Evolutionary conservation across 768 basidiomycete species (phyloP).

Genomic region (Mycena maculata): DNA sequence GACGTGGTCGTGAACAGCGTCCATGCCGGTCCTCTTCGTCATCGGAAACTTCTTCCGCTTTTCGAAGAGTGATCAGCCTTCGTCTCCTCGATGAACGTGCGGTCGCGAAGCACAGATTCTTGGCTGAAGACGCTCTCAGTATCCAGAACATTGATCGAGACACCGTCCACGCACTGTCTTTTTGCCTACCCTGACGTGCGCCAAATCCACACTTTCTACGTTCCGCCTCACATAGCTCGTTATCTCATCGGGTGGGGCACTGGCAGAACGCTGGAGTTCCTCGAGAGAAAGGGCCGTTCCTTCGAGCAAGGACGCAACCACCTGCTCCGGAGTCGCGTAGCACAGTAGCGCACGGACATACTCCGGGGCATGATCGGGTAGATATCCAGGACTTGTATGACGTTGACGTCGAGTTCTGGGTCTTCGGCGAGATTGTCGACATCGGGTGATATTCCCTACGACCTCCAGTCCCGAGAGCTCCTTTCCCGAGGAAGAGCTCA

Average conservation of each 20-base stretch:
- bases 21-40: slow-evolving; percentile 71
- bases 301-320: slow-evolving; percentile 81
- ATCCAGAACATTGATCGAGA: slow-evolving; percentile 4
- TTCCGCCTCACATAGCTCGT: slow-evolving; percentile 65
- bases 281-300: slow-evolving; percentile 65
- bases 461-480: slow-evolving; percentile 61
- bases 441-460: slow-evolving; percentile 61
- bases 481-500: slow-evolving; percentile 45
- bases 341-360: slow-evolving; percentile 73
- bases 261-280: slow-evolving; percentile 33
- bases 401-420: slow-evolving; percentile 64
- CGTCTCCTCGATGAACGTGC: slow-evolving; percentile 74
- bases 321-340: slow-evolving; percentile 68
- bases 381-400: slow-evolving; percentile 81
- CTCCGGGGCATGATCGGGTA: slow-evolving; percentile 63
- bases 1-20: slow-evolving; percentile 51
- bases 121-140: slow-evolving; percentile 34
- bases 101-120: slow-evolving; percentile 64
- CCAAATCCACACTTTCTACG: slow-evolving; percentile 74
- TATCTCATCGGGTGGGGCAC: slow-evolving; percentile 43
- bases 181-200: slow-evolving; percentile 73
- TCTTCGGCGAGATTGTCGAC: slow-evolving; percentile 52
- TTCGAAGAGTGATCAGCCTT: slow-evolving; percentile 85
- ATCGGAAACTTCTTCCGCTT: slow-evolving; percentile 73
- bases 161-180: slow-evolving; percentile 55